These are phyloP conservation scores for Clarireedia sp. DNA, from an alignment of 2,329 filamentous ascomycete species.

Conservation along the genomic window DNA sequence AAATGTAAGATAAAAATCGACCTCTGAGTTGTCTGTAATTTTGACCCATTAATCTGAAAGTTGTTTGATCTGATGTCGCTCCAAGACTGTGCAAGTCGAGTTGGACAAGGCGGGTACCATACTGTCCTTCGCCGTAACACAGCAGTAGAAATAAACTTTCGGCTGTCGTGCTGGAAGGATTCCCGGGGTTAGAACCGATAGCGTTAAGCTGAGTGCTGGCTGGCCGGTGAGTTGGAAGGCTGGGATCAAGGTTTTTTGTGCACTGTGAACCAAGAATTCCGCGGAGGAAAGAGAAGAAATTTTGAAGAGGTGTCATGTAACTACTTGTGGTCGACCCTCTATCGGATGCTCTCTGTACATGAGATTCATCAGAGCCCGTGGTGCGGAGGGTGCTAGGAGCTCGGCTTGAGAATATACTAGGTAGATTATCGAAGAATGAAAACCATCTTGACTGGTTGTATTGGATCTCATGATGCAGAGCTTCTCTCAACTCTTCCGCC, in stretches of 20 bases:
- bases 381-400: too few relatives aligned
- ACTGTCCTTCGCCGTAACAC: conserved; percentile 15
- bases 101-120: conserved; percentile 16
- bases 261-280: background rate
- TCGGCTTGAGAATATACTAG: background rate
- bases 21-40: conserved; percentile 12
- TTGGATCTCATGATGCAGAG: background rate
- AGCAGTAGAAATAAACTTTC: conserved; percentile 16
- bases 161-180: background rate
- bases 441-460: too few relatives aligned
- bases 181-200: background rate
- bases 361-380: too few relatives aligned
- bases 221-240: conserved; percentile 2
- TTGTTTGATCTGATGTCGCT: conserved; percentile 10
- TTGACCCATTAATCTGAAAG: conserved; percentile 14
- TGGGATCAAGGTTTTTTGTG: background rate
- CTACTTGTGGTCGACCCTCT: too few relatives aligned
- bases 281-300: background rate
- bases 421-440: too few relatives aligned
- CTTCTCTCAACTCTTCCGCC: background rate
- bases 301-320: too few relatives aligned
- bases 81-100: conserved; percentile 11
- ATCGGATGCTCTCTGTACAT: too few relatives aligned
- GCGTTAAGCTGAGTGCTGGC: background rate
- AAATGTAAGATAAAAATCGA: conserved; percentile 7